Base-by-base conservation (phyloP, 345 rosid genomes). In the Clausena lansium region DNA sequence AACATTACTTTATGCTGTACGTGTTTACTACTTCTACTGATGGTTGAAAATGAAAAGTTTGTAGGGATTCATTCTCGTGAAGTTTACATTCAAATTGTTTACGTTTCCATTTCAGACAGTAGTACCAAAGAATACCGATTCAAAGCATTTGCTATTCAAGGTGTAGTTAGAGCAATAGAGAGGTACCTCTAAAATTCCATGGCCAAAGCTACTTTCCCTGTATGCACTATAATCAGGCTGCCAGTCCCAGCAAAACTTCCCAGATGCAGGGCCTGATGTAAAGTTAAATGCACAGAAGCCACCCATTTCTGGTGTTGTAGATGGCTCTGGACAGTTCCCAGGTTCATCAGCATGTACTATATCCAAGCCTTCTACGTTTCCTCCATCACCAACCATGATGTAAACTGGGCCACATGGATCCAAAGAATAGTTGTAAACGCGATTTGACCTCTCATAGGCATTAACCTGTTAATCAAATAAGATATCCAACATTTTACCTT, bases 131-230 rank as follows among this genome's bases (percentile, higher is more conserved):
- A 30, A 25, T 4, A 58, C 52, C 74, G 54, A 66, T n/a, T 27
- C 32, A 24, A 30, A 59, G n/a, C 2, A 55, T 50, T 24, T 11
- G 1, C 17, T 41, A 52, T 55, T 28, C 19, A 19, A 22, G 3
- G 17, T 4, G 28, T 27, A 10, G 8, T 10, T 4, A 59, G 57
- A 58, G 47, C 14, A 14, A 36, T 33, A 32, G 30, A 24, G 24
- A 64, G 10, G n/a, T 84, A 96, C 99, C 99, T 96, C 98, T 54
- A 94, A 79, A 73, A 91, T 90, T 67, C 98, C 99, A 79, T 92
- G 97, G 75, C 99, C 99, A 35, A 94, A 94, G 85, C 99, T 96
- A 80, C 93, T 90, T 75, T 96, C 97, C 84, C 99, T 86, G 71
- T 89, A 86, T 70, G 97, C 99, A 72, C 97, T 94, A 78, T 88